Percentiles rank a stretch among this genome's conserved stretches.
Conservation (phyloP, 352 stramenopile genomes). For the Salisapilia sapeloensis region DNA sequence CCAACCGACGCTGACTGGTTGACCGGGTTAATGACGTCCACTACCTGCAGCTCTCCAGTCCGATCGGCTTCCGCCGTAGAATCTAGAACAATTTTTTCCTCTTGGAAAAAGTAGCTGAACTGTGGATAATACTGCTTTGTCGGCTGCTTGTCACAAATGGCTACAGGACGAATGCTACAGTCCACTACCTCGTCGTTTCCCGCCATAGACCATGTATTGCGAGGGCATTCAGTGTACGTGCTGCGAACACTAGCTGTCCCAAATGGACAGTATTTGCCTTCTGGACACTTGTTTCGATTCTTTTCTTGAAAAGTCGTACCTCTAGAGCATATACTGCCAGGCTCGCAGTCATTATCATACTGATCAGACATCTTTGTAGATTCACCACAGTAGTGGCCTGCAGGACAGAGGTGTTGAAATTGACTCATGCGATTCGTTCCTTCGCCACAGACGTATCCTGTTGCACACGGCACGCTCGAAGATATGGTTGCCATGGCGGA, state of each 20-base stretch:
- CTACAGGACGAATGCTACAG: constrained; percentile 78
- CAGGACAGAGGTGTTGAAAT: constrained; percentile 87
- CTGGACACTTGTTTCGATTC: constrained; percentile 84
- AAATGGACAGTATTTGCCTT: constrained; percentile 85
- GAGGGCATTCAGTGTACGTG: constrained; percentile 83
- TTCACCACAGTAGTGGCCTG: constrained; percentile 80
- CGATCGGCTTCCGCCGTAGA: constrained; percentile 48
- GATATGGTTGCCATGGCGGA: constrained; percentile 75
- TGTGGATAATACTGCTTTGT: constrained; percentile 66
- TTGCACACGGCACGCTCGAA: constrained; percentile 77
- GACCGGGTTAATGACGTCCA: constrained; percentile 85
- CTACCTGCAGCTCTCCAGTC: constrained; percentile 79
- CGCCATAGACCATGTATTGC: constrained; percentile 69
- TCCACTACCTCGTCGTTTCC: constrained; percentile 73
- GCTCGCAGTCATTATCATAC: constrained; percentile 71
- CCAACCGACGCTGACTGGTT: constrained; percentile 69
- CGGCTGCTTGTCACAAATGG: constrained; percentile 88
- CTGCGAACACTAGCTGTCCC: constrained; percentile 75
- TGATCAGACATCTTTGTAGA: constrained; percentile 74
- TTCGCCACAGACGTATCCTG: constrained; percentile 88
- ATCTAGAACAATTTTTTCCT: constrained; percentile 28
- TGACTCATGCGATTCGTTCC: constrained; percentile 82
- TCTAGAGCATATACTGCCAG: constrained; percentile 81
- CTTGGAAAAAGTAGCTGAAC: constrained; percentile 60
- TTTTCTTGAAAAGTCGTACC: constrained; percentile 80